phyloP scores from a whole-genome alignment of 2,329 filamentous ascomycete genomes.

The Calonectria montana region DNA sequence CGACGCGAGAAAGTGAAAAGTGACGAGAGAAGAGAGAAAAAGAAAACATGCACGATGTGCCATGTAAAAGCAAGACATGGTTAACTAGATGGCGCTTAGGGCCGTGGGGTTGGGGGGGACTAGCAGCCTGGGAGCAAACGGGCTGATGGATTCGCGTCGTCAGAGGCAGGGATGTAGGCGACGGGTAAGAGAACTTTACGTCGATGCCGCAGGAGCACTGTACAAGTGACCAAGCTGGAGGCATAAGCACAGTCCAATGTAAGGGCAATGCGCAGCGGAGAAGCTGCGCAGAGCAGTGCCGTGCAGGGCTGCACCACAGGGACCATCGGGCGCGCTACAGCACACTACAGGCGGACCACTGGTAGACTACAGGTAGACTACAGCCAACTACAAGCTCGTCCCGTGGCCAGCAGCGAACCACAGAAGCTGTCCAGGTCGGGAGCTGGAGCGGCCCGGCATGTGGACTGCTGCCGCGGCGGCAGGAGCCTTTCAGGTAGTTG shows the following conservation, averaged over 20 bases:
- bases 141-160: conserved; percentile 9
- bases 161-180: neutral
- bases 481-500: neutral
- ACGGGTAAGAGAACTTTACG: neutral
- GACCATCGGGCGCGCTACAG: neutral
- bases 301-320: neutral
- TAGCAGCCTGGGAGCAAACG: conserved; percentile 10
- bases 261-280: neutral
- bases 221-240: neutral
- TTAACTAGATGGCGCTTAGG: conserved; percentile 27
- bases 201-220: neutral
- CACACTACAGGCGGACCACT: neutral
- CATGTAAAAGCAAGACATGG: conserved; percentile 30
- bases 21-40: conserved; percentile 22
- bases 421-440: neutral
- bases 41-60: conserved; percentile 22
- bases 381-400: neutral
- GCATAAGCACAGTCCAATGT: neutral
- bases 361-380: neutral
- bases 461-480: conserved; percentile 7
- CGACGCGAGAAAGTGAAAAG: conserved; percentile 28
- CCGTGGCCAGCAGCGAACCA: neutral
- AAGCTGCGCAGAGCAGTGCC: neutral
- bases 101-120: conserved; percentile 20
- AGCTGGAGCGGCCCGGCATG: conserved; percentile 11